phyloP scores from a whole-genome alignment of 768 basidiomycete species.

The Tulasnella sp. region DNA sequence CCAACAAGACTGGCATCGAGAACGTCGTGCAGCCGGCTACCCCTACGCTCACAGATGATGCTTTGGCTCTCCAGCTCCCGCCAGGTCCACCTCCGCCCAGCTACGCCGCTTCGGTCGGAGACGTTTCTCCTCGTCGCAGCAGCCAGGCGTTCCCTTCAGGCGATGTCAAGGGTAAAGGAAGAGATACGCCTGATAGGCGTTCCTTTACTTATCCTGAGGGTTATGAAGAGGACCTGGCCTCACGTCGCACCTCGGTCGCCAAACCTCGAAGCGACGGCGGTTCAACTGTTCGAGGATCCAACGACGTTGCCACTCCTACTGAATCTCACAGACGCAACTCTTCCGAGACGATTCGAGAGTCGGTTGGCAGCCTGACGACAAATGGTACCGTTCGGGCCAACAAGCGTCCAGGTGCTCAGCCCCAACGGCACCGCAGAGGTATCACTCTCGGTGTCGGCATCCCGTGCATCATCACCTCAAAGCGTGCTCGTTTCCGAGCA shows the following conservation, averaged over 20 bases:
- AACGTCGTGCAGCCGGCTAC: slow-evolving; percentile 9
- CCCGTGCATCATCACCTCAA: slow-evolving; percentile 80
- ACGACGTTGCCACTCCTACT: neutral
- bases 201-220: neutral
- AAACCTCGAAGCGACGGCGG: slow-evolving; percentile 16
- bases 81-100: neutral
- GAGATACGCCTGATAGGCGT: neutral
- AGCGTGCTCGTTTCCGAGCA: slow-evolving; percentile 76
- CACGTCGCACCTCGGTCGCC: neutral
- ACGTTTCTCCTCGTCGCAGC: neutral
- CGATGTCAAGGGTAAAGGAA: neutral
- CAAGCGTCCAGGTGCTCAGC: neutral
- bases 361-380: slow-evolving; percentile 23
- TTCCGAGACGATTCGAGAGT: slow-evolving; percentile 32
- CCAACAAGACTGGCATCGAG: slow-evolving; percentile 4
- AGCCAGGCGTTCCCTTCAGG: neutral
- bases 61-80: neutral
- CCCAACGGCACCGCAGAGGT: slow-evolving; percentile 33
- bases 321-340: slow-evolving; percentile 28
- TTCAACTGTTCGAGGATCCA: slow-evolving; percentile 17
- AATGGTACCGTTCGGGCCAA: neutral
- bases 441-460: slow-evolving; percentile 79
- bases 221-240: neutral
- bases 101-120: neutral
- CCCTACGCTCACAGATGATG: neutral